Percentiles rank a stretch among this genome's conserved stretches.
These are phyloP conservation scores for Acrasis kona DNA, from an alignment of 78 protist genomes.

Conservation along the genomic window DNA sequence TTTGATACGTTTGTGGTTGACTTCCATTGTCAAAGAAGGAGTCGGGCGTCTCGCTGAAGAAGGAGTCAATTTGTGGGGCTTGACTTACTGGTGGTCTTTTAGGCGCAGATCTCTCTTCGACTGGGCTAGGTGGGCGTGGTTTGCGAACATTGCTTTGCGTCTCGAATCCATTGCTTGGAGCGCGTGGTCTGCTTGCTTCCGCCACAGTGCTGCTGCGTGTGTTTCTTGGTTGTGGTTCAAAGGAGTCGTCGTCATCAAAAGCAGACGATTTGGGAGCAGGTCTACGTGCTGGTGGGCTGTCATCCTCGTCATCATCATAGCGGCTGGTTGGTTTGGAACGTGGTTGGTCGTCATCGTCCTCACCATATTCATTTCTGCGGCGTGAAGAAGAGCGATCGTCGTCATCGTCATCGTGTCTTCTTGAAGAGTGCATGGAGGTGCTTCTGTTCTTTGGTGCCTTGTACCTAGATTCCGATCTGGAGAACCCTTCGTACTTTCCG, in stretches of 20 bases:
- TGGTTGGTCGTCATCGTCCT: not conserved
- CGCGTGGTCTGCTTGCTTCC: no score
- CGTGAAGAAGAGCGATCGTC: no score
- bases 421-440: not conserved
- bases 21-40: not conserved
- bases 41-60: not conserved
- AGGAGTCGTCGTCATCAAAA: no score
- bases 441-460: no score
- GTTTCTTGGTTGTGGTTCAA: no score
- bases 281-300: not conserved
- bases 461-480: not conserved
- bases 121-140: not conserved
- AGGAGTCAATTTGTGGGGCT: not conserved
- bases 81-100: not conserved
- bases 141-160: not conserved
- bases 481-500: not conserved
- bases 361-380: not conserved
- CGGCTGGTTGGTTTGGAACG: not conserved
- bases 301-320: not conserved
- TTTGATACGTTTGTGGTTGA: not conserved
- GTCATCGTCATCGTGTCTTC: not conserved
- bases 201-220: no score
- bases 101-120: not conserved
- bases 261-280: no score
- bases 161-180: no score